Evolutionary conservation across 129 eudicot species (phyloP).

Genomic region (Flaveria trinervia): DNA sequence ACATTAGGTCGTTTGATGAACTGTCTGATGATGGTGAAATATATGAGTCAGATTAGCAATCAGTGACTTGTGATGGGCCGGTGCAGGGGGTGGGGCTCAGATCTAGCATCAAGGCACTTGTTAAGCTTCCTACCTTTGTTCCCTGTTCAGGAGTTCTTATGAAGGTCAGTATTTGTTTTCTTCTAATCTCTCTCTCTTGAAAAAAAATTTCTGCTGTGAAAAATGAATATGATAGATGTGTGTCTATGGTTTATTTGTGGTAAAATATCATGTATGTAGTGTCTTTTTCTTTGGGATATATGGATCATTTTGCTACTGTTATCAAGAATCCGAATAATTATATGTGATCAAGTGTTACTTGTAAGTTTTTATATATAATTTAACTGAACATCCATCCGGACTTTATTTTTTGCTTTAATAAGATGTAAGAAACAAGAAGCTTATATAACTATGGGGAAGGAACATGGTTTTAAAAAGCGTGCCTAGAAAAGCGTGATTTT

Average conservation of each 20-base stretch:
- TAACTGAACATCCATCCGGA: not conserved
- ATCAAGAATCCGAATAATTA: not conserved
- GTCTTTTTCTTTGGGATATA: not conserved
- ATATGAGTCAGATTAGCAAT: constrained; percentile 44
- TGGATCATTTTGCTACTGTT: not conserved
- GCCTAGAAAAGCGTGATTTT: too few species aligned
- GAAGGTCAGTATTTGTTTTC: constrained; percentile 24
- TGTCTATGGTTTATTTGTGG: not conserved
- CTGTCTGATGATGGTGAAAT: constrained; percentile 42
- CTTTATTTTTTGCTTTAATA: not conserved
- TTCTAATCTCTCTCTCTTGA: not conserved
- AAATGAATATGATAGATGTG: not conserved
- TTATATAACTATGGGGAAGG: not conserved
- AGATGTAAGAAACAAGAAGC: not conserved
- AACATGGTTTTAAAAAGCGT: too few species aligned
- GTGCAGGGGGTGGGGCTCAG: constrained; percentile 38
- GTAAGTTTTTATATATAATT: not conserved
- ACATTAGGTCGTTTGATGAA: constrained; percentile 43
- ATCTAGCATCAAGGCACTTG: constrained; percentile 30
- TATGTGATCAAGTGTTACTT: not conserved
- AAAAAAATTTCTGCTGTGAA: not conserved
- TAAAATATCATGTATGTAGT: not conserved
- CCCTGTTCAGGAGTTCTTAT: constrained; percentile 13
- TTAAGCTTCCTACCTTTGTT: constrained; percentile 19
- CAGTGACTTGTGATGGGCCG: constrained; percentile 29